Base-by-base conservation (phyloP, 345 rosid species). In the Gossypium arboreum region DNA sequence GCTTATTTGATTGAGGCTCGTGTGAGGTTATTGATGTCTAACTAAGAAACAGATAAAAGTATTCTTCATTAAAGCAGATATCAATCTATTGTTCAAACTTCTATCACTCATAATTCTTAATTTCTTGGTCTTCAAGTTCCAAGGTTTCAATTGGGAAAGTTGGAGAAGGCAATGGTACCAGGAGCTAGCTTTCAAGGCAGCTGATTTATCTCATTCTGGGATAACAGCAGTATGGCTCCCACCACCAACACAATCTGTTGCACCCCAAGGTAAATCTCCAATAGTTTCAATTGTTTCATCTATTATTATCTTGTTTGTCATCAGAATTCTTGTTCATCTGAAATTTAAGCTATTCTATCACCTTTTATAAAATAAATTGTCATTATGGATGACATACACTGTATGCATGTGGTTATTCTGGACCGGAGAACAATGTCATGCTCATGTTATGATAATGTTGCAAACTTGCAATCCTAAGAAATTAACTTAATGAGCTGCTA, bases 71-170 rank as follows among this genome's bases (percentile, higher is more conserved):
- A 39, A 65, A 75, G 13, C 15, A 51, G 20, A 62, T 72, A 18
- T 39, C 41, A 56, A 6, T 52, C 72, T 22, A 64, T 22, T 22
- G 64, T 29, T 52, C 9, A 71, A 39, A 50, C 62, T 60, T 51
- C 45, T 15, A n/a, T 12, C 58, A 47, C 18, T 54, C 54, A 20
- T 47, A 25, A 45, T 18, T 73, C 68, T 18, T 77, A 57, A 51
- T 72, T 59, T 60, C 15, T 61, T 47, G 69, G 41, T 77, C 44
- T 66, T 81, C 60, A 79, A 85, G 89, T 78, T 86, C 64, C 89
- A 86, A 83, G 89, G 84, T 61, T 86, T 86, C 82, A 86, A 86
- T 34, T 83, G 89, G 89, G 89, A 86, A 81, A 83, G 86, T 62
- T 83, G 86, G 82, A 83, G 85, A 80, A 80, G 82, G 75, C 75